Percentiles rank a stretch among this genome's conserved stretches.
Evolutionary conservation across 2,329 filamentous ascomycete species (phyloP).

Genomic region (Dryadomyces sulphureus): DNA sequence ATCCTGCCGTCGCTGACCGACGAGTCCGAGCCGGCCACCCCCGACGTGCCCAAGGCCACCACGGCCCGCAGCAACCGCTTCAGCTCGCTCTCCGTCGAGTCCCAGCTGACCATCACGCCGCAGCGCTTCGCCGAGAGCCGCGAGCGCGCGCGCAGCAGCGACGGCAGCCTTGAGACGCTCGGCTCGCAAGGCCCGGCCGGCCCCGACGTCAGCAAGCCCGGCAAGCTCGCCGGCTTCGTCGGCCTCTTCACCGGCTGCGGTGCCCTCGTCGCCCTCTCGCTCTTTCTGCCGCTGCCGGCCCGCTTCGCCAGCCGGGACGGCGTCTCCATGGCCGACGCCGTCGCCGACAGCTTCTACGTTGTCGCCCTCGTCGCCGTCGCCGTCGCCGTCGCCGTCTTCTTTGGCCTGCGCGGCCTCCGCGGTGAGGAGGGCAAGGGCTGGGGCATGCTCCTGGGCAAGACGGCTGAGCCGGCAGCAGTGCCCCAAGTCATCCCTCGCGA

Average conservation of each 20-base stretch:
- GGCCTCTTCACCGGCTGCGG: constrained; percentile 88
- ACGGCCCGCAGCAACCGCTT: constrained; percentile 32
- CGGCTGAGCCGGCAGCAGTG: background rate
- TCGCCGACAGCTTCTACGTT: constrained; percentile 76
- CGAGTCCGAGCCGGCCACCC: constrained; percentile 29
- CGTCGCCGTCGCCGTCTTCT: constrained; percentile 60
- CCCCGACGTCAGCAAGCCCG: constrained; percentile 28
- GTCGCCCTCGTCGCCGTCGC: constrained; percentile 59
- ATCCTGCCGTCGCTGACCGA: constrained; percentile 62
- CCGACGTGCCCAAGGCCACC: constrained; percentile 23
- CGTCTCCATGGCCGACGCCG: constrained; percentile 57
- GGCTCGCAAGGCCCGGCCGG: constrained; percentile 11
- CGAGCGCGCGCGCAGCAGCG: constrained; percentile 1
- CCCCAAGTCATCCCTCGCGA: background rate
- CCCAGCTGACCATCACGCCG: constrained; percentile 62
- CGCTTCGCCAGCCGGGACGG: constrained; percentile 57
- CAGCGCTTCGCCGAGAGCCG: constrained; percentile 29
- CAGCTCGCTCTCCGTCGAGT: constrained; percentile 55
- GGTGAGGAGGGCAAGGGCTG: constrained; percentile 71
- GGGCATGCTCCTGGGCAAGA: constrained; percentile 35
- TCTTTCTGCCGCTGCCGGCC: constrained; percentile 81
- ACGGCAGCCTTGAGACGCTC: background rate
- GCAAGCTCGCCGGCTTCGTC: constrained; percentile 68
- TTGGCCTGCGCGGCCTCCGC: constrained; percentile 54
- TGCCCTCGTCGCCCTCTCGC: constrained; percentile 63